Evolutionary conservation across 345 rosid species (phyloP).

Genomic region (Geranium rotundifolium): DNA sequence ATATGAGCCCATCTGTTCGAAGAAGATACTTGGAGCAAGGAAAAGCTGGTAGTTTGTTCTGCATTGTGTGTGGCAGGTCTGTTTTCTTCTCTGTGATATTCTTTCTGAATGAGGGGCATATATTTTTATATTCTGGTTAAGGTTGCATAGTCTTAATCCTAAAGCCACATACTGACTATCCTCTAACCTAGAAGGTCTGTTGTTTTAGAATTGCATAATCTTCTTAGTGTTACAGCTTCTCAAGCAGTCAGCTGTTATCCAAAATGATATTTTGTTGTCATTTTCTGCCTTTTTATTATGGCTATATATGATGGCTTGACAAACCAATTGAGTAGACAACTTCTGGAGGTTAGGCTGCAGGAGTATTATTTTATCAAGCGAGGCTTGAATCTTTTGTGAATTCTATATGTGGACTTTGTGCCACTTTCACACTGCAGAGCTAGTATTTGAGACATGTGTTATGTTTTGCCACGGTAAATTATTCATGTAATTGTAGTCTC

Average conservation of each 20-base stretch:
- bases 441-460: too few relatives aligned
- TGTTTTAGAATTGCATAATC: neutral
- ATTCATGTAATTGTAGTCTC: too few relatives aligned
- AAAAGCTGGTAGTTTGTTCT: conserved; percentile 60
- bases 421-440: too few relatives aligned
- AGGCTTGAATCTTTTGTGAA: too few relatives aligned
- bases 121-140: conserved; percentile 17
- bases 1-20: conserved; percentile 28
- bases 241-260: neutral
- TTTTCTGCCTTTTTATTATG: neutral
- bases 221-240: neutral
- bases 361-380: too few relatives aligned
- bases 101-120: conserved; percentile 12
- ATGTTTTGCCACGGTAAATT: too few relatives aligned
- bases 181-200: neutral
- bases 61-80: conserved; percentile 63
- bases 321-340: neutral
- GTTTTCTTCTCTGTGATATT: conserved; percentile 28
- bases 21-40: conserved; percentile 64
- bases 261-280: neutral
- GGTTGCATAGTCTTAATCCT: conserved; percentile 14
- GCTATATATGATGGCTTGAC: neutral
- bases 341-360: too few relatives aligned
- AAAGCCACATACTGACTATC: neutral
- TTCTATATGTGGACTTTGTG: too few relatives aligned